Conservation (phyloP, 768 basidiomycete genomes). For the Boletus fagicola region DNA sequence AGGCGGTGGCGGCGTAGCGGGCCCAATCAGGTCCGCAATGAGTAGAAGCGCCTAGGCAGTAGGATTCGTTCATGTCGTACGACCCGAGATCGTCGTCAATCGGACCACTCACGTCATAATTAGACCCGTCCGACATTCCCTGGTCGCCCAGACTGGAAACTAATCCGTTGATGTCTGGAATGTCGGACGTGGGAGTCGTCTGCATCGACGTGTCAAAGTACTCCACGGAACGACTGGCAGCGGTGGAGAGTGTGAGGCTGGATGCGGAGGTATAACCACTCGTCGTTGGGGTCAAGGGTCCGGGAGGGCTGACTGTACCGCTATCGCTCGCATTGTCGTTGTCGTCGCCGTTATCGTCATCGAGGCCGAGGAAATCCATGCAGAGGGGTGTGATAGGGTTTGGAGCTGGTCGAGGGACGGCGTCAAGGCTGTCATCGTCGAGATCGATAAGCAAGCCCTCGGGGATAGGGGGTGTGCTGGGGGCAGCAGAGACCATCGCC, state of each 20-base stretch:
- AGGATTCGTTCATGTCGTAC: slow-evolving; percentile 22
- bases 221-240: slow-evolving; percentile 25
- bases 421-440: slow-evolving; percentile 40
- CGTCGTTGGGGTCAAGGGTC: slow-evolving; percentile 33
- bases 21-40: slow-evolving; percentile 62
- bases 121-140: slow-evolving; percentile 42
- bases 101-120: slow-evolving; percentile 62
- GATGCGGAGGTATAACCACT: slow-evolving; percentile 29
- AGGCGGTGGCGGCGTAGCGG: slow-evolving; percentile 34
- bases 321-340: slow-evolving; percentile 30
- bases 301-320: slow-evolving; percentile 33
- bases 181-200: slow-evolving; percentile 32
- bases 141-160: slow-evolving; percentile 54
- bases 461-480: slow-evolving; percentile 39
- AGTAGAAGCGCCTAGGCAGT: slow-evolving; percentile 52
- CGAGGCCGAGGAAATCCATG: slow-evolving; percentile 26
- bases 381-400: slow-evolving; percentile 17
- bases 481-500: slow-evolving; percentile 16
- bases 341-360: slow-evolving; percentile 18
- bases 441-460: slow-evolving; percentile 58
- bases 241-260: slow-evolving; percentile 27
- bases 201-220: slow-evolving; percentile 29
- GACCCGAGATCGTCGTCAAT: slow-evolving; percentile 22
- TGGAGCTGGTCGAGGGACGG: slow-evolving; percentile 5
- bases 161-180: slow-evolving; percentile 65